These are phyloP conservation scores for Areca catechu DNA, from an alignment of 176 grass and related monocot genomes.

Conservation along the genomic window DNA sequence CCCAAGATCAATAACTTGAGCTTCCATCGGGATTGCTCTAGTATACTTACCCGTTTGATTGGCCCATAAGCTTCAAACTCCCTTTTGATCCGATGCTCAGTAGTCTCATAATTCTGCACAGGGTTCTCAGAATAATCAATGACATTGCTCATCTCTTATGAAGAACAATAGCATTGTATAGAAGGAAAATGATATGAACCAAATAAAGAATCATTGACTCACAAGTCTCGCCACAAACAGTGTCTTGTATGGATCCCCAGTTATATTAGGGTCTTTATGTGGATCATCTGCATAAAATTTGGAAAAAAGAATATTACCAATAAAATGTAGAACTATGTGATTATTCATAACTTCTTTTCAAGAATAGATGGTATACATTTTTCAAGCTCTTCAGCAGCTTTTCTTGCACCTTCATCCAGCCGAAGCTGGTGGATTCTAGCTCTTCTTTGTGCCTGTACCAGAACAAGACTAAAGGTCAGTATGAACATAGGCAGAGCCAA, in stretches of 20 bases:
- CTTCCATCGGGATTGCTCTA: constrained; percentile 31
- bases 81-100: constrained; percentile 57
- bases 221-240: constrained; percentile 64
- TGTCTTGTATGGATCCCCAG: constrained; percentile 77
- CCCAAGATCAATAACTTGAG: constrained; percentile 43
- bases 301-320: too few relatives aligned
- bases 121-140: too few relatives aligned
- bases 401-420: constrained; percentile 64
- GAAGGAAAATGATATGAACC: neutral
- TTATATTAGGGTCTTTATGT: constrained; percentile 49
- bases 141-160: too few relatives aligned
- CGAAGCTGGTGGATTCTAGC: constrained; percentile 43
- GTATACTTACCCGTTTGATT: constrained; percentile 77
- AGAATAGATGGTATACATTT: constrained; percentile 38
- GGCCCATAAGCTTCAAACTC: constrained; percentile 87
- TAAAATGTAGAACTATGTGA: too few relatives aligned
- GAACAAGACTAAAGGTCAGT: neutral
- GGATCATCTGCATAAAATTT: constrained; percentile 48
- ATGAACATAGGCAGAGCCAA: too few relatives aligned
- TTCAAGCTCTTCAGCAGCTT: constrained; percentile 57
- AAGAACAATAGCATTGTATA: too few relatives aligned
- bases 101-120: constrained; percentile 55
- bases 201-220: constrained; percentile 16
- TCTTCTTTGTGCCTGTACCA: constrained; percentile 52
- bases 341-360: neutral